These are phyloP conservation scores for Colletotrichum nymphaeae DNA, from an alignment of 2,329 filamentous ascomycete genomes.

Conservation along the genomic window DNA sequence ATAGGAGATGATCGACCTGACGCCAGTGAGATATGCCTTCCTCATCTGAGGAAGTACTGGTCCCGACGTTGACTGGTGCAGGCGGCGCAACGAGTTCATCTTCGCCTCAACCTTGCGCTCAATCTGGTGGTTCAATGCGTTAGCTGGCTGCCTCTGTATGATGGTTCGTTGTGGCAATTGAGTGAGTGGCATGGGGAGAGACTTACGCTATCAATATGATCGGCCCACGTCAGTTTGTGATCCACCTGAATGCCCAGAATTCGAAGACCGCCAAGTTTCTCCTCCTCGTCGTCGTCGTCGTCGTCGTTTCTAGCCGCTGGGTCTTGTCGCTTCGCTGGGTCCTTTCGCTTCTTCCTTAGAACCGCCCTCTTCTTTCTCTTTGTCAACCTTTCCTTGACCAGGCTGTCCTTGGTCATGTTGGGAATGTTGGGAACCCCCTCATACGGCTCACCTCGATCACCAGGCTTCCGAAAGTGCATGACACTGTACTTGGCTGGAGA, in stretches of 20 bases:
- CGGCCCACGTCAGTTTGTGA: background rate
- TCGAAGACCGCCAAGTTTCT: background rate
- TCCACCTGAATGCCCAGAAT: background rate
- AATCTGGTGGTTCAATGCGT: background rate
- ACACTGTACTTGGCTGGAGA: slow-evolving; percentile 9
- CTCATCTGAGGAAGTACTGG: background rate
- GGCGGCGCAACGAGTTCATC: background rate
- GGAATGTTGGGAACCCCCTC: background rate
- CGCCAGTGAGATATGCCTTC: background rate
- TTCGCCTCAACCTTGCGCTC: background rate
- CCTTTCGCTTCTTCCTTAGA: too few relatives aligned
- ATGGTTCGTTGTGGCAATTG: background rate
- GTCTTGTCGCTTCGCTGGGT: too few relatives aligned
- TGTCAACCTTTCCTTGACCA: background rate
- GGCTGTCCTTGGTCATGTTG: background rate
- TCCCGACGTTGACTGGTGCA: background rate
- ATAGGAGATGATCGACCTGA: slow-evolving; percentile 7
- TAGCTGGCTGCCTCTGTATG: too few relatives aligned
- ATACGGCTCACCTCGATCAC: background rate
- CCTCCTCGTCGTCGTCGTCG: too few relatives aligned
- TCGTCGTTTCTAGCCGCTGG: too few relatives aligned
- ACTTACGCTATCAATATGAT: background rate
- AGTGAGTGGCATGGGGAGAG: background rate
- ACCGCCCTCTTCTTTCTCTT: background rate
- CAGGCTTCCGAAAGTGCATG: slow-evolving; percentile 8